Base-by-base conservation (phyloP, 2,329 filamentous ascomycete genomes). In the Verticillium dahliae region DNA sequence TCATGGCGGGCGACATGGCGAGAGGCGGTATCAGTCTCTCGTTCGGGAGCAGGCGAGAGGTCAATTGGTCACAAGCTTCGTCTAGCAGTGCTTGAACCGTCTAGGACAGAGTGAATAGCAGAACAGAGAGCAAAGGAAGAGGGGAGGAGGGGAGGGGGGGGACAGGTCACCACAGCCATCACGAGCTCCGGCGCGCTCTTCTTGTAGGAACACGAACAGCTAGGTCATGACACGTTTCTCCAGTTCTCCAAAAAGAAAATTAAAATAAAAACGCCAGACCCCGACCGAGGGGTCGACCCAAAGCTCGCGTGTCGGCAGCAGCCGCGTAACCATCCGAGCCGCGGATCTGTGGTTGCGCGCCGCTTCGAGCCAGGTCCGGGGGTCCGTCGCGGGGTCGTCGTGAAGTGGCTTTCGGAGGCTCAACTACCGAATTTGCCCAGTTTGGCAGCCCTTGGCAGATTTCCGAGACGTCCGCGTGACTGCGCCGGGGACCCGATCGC, bases 381-480 rank as follows among this genome's bases (percentile, higher is more conserved):
- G 33, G 27, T 3, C 4, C 27, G 27, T 27, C 27, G 27, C 27
- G 27, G 27, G 27, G 27, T 27, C 22, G 41, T 33, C 31, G 45
- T 45, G 27, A 33, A 22, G 31, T 45, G 34, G 33, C 39, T 50
- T n/a, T 54, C 58, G 58, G 58, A 59, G 58, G 58, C 45, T 55
- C 22, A 59, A 54, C 33, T 52, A 38, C 58, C 58, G 58, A 59
- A 34, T 35, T 59, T 59, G 58, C 58, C 58, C 35, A 59, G 58
- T 59, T 59, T 52, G 58, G 58, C 57, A 31, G 18, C 9, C 7
- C 57, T 58, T 33, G 57, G 57, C 57, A 50, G 57, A 58, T 50
- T n/a, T 50, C 57, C 38, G 57, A 57, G 45, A 50, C 13, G 45
- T 50, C 45, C 45, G 45, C 45, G 45, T 50, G 45, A 50, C 22